Percentiles rank a stretch among this genome's conserved stretches.
phyloP scores from a whole-genome alignment of 345 rosid species.

The Hibiscus trionum region DNA sequence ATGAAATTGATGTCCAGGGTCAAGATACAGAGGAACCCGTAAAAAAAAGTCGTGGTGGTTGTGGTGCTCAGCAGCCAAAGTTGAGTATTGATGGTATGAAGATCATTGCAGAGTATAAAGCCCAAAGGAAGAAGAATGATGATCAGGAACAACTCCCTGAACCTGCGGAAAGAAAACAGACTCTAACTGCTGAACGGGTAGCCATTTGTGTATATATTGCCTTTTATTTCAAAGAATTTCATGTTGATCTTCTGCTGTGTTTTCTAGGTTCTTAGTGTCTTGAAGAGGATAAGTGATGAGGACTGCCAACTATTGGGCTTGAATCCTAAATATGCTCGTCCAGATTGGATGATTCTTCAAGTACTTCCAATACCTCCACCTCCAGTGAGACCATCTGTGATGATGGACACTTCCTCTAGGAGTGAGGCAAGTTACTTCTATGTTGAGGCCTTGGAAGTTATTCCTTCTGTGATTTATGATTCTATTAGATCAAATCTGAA shows the following conservation, averaged over 20 bases:
- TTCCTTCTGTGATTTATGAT: conserved; percentile 27
- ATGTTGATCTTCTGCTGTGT: background rate
- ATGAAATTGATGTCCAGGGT: conserved; percentile 57
- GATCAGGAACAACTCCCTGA: conserved; percentile 94
- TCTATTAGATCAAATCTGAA: conserved; percentile 11
- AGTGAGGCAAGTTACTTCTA: conserved; percentile 53
- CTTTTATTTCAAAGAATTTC: conserved; percentile 15
- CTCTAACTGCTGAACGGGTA: conserved; percentile 89
- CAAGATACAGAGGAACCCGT: conserved; percentile 72
- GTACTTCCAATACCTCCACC: conserved; percentile 99
- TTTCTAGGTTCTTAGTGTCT: conserved; percentile 73
- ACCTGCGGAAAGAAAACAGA: conserved; percentile 91
- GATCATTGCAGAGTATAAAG: conserved; percentile 86
- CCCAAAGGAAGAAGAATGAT: conserved; percentile 64
- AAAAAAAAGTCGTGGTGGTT: conserved; percentile 80
- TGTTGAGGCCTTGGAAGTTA: conserved; percentile 3
- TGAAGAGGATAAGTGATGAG: conserved; percentile 91
- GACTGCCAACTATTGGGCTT: conserved; percentile 84
- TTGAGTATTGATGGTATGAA: conserved; percentile 92
- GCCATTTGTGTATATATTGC: background rate
- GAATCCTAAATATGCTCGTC: conserved; percentile 94
- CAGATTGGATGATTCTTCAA: conserved; percentile 98
- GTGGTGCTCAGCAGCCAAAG: conserved; percentile 89
- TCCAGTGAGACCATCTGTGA: conserved; percentile 97
- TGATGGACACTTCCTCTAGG: conserved; percentile 85